These are phyloP conservation scores for Paraurostyla sp. DNA, from an alignment of 73 alveolate species.

Conservation along the genomic window DNA sequence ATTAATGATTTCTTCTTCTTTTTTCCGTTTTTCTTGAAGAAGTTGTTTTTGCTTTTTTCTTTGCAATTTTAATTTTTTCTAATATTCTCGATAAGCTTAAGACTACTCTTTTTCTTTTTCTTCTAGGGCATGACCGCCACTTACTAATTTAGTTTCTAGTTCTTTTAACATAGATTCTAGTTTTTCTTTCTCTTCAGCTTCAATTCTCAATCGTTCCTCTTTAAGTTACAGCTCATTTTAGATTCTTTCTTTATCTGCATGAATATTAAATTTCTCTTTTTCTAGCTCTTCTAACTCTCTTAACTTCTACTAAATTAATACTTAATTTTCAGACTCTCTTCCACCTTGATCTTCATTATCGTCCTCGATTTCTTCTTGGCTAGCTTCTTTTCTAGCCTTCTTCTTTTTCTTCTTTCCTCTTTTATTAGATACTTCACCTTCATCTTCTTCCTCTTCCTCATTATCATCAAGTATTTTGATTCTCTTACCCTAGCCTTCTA, in stretches of 20 bases:
- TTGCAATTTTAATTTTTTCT: constrained; percentile 78
- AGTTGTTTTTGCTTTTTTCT: constrained; percentile 78
- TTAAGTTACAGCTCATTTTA: constrained; percentile 22
- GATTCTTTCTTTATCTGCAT: background rate
- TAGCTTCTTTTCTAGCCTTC: too few species aligned
- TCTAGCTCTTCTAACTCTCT: background rate
- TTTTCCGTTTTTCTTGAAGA: constrained; percentile 74
- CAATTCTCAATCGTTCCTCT: constrained; percentile 31
- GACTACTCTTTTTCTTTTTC: constrained; percentile 80
- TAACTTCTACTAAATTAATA: background rate
- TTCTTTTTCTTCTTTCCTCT: constrained; percentile 5
- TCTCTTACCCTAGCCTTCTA: constrained; percentile 61
- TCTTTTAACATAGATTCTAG: constrained; percentile 79
- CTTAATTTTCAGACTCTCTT: constrained; percentile 1
- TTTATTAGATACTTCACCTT: constrained; percentile 44
- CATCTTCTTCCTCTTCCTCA: too few species aligned
- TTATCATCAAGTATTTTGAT: constrained; percentile 59
- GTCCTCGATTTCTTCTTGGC: background rate
- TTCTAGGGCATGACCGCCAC: constrained; percentile 82
- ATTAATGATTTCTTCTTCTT: constrained; percentile 78
- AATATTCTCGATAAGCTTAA: constrained; percentile 62
- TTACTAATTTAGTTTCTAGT: constrained; percentile 74
- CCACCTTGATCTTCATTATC: constrained; percentile 19
- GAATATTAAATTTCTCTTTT: background rate
- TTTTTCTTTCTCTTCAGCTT: constrained; percentile 49